Conservation (phyloP, 2,329 filamentous ascomycete species). For the Juglanconis juglandina region DNA sequence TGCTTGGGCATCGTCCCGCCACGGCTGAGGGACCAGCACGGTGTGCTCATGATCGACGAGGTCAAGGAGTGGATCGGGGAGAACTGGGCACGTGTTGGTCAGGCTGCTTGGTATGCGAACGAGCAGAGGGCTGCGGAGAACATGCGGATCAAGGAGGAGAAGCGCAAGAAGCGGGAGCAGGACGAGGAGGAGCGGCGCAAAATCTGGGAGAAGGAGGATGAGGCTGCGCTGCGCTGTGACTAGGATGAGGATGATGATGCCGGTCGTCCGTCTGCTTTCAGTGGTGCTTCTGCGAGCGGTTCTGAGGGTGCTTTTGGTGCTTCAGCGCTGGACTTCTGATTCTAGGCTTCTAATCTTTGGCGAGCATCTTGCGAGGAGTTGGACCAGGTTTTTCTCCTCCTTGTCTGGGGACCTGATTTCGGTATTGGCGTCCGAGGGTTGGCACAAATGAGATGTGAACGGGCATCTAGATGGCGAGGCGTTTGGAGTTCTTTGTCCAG, state of each 20-base stretch:
- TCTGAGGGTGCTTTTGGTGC: not conserved
- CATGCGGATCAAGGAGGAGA: conserved; percentile 9
- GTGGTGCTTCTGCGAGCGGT: not conserved
- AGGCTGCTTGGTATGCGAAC: conserved; percentile 21
- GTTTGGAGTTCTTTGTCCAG: not conserved
- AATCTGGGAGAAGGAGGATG: not conserved
- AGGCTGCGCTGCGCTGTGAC: not conserved
- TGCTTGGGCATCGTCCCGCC: conserved; percentile 19
- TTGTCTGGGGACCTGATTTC: not conserved
- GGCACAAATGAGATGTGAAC: no score
- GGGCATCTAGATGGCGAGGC: not conserved
- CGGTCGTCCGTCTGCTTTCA: not conserved
- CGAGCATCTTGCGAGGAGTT: not conserved
- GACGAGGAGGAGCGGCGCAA: not conserved
- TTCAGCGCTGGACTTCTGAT: not conserved
- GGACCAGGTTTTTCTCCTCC: not conserved
- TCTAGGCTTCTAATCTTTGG: not conserved
- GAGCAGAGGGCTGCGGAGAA: conserved; percentile 15
- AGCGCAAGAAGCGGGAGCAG: not conserved
- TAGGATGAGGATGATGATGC: not conserved
- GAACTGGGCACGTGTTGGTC: conserved; percentile 34
- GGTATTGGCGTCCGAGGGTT: no score
- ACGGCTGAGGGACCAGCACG: conserved; percentile 32
- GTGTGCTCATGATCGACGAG: conserved; percentile 41
- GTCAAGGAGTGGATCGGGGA: conserved; percentile 40